Evolutionary conservation across 495 filamentous ascomycete species (phyloP).

Genomic region (Paragyromitra xinjiangensis): DNA sequence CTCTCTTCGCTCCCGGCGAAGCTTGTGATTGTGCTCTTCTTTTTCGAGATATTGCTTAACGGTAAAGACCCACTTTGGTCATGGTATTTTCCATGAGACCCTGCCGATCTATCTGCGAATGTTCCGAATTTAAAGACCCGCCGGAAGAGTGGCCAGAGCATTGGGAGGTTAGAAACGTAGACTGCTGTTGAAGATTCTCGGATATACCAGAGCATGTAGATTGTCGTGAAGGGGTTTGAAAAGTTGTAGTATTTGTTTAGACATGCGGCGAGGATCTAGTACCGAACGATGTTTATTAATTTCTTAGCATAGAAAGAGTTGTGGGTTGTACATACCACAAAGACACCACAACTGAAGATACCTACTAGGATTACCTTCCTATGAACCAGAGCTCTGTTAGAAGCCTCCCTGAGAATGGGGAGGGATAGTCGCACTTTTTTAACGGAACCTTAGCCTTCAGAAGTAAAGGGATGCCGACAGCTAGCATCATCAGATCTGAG

Average conservation of each 20-base stretch:
- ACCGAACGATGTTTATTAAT: neutral
- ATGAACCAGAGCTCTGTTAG: neutral
- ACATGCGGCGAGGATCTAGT: conserved; percentile 60
- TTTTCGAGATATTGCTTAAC: conserved; percentile 27
- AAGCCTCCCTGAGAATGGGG: too few species aligned
- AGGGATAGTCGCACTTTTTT: conserved; percentile 50
- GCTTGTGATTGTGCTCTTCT: conserved; percentile 17
- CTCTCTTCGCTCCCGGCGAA: conserved; percentile 43
- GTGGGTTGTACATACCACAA: conserved; percentile 55
- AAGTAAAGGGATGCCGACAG: conserved; percentile 62
- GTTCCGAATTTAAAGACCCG: conserved; percentile 64
- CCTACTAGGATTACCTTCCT: conserved; percentile 59
- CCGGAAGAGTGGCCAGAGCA: conserved; percentile 62
- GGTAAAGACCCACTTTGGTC: conserved; percentile 17
- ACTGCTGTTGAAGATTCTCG: conserved; percentile 63
- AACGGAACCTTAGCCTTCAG: conserved; percentile 58
- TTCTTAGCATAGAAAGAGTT: too few species aligned
- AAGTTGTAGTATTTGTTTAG: conserved; percentile 64
- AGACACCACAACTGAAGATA: conserved; percentile 63
- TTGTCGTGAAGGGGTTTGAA: conserved; percentile 59
- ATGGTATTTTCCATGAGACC: conserved; percentile 5
- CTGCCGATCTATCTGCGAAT: conserved; percentile 57
- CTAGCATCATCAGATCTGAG: conserved; percentile 63
- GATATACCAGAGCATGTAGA: conserved; percentile 65
- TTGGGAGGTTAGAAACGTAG: conserved; percentile 63